Conservation (phyloP, 2,329 filamentous ascomycete genomes). For the Botryosphaeria dothidea region DNA sequence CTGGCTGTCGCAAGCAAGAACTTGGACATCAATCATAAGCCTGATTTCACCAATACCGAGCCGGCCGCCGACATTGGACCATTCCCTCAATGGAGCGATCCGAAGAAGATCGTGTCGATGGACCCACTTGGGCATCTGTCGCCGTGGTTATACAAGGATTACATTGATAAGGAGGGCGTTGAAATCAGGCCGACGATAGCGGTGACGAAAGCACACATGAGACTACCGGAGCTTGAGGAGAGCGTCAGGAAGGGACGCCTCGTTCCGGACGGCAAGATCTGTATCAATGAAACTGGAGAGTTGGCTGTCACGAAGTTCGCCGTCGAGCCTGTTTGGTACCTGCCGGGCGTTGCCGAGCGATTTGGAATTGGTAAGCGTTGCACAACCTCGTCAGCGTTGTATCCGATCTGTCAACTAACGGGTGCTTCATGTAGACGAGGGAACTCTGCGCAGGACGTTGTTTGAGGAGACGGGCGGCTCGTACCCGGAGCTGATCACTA, state of each 20-base stretch:
- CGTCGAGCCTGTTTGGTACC: slow-evolving; percentile 77
- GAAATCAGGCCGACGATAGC: slow-evolving; percentile 91
- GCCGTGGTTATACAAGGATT: slow-evolving; percentile 79
- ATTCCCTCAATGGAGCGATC: slow-evolving; percentile 85
- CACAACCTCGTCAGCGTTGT: neutral
- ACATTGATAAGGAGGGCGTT: slow-evolving; percentile 75
- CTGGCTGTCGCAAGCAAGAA: slow-evolving; percentile 90
- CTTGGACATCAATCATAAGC: slow-evolving; percentile 77
- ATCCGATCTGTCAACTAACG: neutral
- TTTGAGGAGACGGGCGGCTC: slow-evolving; percentile 96
- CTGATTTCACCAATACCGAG: slow-evolving; percentile 81
- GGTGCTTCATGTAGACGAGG: slow-evolving; percentile 66
- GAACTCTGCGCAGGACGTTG: slow-evolving; percentile 77
- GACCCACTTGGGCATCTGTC: slow-evolving; percentile 89
- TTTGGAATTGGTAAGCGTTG: slow-evolving; percentile 73
- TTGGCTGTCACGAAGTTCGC: slow-evolving; percentile 94
- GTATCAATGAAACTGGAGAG: slow-evolving; percentile 81
- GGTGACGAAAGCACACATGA: slow-evolving; percentile 92
- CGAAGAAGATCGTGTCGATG: slow-evolving; percentile 96
- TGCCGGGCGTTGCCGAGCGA: slow-evolving; percentile 71
- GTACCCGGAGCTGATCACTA: slow-evolving; percentile 94
- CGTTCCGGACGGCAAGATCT: slow-evolving; percentile 81
- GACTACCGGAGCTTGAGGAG: slow-evolving; percentile 89
- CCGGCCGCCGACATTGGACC: slow-evolving; percentile 87
- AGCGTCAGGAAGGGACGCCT: slow-evolving; percentile 80